Evolutionary conservation across 495 filamentous ascomycete genomes (phyloP), one percentile per base, ranked within the genome.

Genomic region (Lichina pygmaea): DNA sequence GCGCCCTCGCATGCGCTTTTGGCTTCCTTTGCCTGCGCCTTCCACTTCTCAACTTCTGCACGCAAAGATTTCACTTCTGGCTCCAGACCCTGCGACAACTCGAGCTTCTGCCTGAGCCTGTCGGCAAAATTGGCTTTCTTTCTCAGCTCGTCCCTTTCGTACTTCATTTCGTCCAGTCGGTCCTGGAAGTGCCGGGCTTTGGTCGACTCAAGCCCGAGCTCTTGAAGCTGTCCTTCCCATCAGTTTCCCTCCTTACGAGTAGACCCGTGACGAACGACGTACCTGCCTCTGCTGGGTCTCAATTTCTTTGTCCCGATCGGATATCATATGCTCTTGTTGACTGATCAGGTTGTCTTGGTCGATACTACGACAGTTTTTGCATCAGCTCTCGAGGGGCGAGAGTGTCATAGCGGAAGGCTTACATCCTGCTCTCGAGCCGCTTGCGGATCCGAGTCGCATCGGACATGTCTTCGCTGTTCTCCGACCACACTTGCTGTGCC

Each of bases 51-150:
- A 41, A 76, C 66, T 48, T 74, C 61, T 45, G 76, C 65, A 41
- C 73, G 72, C 12, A 80, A 63, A 9, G 63, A 58, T 45, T 71
- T 65, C 46, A 81, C 75, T 54, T 84, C 78, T 55, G 73, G 77
- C 57, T 82, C 72, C 39, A 81, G 62, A 45, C 70, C 70, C 49
- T 77, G 70, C 49, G 73, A 77, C 34, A 73, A 69, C 54, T 86
- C 71, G 16, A 82, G 60, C 56, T 86, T 84, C 54, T 78, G 73
- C 49, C 74, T 72, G 51, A 77, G 76, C 48, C 80, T 77, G 46
- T 83, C 78, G 0, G 72, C 67, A 12, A 70, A 72, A 52, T 83
- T 91, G 30, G 81, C 77, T 55, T 81, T 82, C 57, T 79, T 78
- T n/a, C 69, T 63, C 7, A 86, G 67, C 48, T 83, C 72, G 46